Percentiles rank a stretch among this genome's conserved stretches.
Conservation (phyloP, 495 filamentous ascomycete genomes). For the Hypoxylon subgilvum region DNA sequence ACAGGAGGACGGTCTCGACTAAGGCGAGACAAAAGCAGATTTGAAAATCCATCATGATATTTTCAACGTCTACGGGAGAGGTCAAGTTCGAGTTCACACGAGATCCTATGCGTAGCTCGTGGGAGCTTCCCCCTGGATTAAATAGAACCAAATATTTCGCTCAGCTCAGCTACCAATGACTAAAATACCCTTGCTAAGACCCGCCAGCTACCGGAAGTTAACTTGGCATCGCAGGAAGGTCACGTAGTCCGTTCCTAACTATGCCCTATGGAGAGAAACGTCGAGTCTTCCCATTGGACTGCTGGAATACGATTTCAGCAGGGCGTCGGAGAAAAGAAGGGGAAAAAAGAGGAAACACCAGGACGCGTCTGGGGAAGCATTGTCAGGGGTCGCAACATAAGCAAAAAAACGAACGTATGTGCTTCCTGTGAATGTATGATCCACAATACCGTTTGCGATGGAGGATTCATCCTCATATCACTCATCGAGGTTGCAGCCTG, state of each 20-base stretch:
- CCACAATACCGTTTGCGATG: constrained; percentile 6
- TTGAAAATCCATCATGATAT: constrained; percentile 3
- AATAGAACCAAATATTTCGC: not conserved
- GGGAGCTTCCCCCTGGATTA: too few relatives aligned
- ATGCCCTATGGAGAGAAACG: not conserved
- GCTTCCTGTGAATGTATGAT: too few relatives aligned
- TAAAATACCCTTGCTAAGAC: not conserved
- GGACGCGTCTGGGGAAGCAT: not conserved
- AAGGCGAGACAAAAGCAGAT: constrained; percentile 7
- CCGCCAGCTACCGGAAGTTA: not conserved
- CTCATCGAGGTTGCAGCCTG: not conserved
- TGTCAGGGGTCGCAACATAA: constrained; percentile 2
- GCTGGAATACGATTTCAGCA: constrained; percentile 1
- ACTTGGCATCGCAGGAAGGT: not conserved
- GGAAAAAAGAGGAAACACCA: not conserved
- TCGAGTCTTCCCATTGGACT: constrained; percentile 1
- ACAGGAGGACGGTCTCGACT: not conserved
- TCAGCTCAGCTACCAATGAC: too few relatives aligned
- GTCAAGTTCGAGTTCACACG: not conserved
- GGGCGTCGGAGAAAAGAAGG: not conserved
- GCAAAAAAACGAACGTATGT: not conserved
- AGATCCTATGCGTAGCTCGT: not conserved
- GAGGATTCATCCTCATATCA: constrained; percentile 3
- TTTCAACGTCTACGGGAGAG: not conserved
- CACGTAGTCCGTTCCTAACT: not conserved